Evolutionary conservation across 2,329 filamentous ascomycete genomes (phyloP).

Genomic region (Talaromyces sp.): DNA sequence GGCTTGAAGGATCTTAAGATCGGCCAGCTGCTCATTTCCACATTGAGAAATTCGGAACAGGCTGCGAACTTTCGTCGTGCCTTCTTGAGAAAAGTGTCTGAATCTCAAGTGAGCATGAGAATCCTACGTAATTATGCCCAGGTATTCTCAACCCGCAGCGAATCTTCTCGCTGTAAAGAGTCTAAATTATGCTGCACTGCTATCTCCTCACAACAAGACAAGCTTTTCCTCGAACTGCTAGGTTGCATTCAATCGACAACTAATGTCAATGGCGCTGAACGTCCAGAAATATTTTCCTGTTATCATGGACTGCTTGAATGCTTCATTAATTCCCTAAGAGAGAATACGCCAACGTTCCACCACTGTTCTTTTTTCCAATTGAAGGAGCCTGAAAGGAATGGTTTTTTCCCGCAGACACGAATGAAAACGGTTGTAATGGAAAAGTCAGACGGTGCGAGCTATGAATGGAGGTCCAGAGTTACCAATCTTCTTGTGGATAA

Average conservation of each 20-base stretch:
- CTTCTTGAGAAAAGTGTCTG: background rate
- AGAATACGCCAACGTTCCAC: background rate
- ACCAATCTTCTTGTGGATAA: conserved; percentile 43
- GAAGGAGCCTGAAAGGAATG: conserved; percentile 9
- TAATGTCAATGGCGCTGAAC: background rate
- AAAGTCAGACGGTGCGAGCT: conserved; percentile 24
- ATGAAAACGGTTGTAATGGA: background rate
- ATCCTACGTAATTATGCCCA: conserved; percentile 5
- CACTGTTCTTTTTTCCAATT: conserved; percentile 9
- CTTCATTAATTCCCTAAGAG: conserved; percentile 23
- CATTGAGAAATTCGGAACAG: conserved; percentile 21
- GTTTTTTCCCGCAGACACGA: conserved; percentile 20
- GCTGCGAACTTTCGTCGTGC: background rate
- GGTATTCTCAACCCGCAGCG: background rate
- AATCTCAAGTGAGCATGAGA: background rate
- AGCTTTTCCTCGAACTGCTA: conserved; percentile 10
- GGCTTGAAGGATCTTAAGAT: conserved; percentile 24
- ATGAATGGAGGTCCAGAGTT: conserved; percentile 52
- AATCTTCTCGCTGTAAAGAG: background rate
- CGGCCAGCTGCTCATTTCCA: conserved; percentile 25
- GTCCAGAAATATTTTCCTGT: background rate
- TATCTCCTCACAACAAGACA: background rate
- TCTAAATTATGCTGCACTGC: background rate
- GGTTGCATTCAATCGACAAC: background rate
- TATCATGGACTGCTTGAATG: conserved; percentile 21